Evolutionary conservation across 2,329 filamentous ascomycete genomes (phyloP), one percentile per base, ranked within the genome.

Genomic region (Verticillium longisporum): DNA sequence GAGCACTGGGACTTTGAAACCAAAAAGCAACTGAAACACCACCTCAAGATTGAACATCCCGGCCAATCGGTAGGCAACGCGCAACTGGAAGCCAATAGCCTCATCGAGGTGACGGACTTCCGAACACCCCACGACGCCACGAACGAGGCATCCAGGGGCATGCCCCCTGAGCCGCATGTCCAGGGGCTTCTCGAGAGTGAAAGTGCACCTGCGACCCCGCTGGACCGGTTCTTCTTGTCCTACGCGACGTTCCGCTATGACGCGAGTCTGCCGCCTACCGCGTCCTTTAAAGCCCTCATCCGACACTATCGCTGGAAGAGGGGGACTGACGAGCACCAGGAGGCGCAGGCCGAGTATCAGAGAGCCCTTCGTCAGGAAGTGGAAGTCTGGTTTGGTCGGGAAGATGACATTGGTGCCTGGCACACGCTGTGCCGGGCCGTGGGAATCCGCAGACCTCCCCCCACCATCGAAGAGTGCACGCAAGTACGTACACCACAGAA

Each of bases 141-240:
- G 7, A 7, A 3, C 21, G 18, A 10, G n/a, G 15, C 45, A 26
- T 10, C 45, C 11, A 1, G 7, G 7, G 18, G 45, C 18, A 11
- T 6, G 18, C 45, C n/a, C 11, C 7, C 45, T 11, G 6, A 26
- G 18, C 18, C 18, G 9, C 45, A 53, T n/a, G 18, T 11, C 7
- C 45, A 21, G 3, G 9, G 10, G 9, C 18, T 2, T 2, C n/a
- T 31, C 18, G 9, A 10, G 18, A 53, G 15, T 21, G 45, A 10
- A 18, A 53, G 15, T 21, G 45, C 18, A 6, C 3, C 18, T 13
- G 64, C 65, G 38, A 63, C 67, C 50, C 65, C 64, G 4, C 50
- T 66, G 6, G 62, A 64, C 15, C 61, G 61, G 18, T 61, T 66
- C 37, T 65, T 64, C 38, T 45, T 62, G 18, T 61, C 65, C 54